Base-by-base conservation (phyloP, 768 basidiomycete genomes). In the Clavaria fumosa region DNA sequence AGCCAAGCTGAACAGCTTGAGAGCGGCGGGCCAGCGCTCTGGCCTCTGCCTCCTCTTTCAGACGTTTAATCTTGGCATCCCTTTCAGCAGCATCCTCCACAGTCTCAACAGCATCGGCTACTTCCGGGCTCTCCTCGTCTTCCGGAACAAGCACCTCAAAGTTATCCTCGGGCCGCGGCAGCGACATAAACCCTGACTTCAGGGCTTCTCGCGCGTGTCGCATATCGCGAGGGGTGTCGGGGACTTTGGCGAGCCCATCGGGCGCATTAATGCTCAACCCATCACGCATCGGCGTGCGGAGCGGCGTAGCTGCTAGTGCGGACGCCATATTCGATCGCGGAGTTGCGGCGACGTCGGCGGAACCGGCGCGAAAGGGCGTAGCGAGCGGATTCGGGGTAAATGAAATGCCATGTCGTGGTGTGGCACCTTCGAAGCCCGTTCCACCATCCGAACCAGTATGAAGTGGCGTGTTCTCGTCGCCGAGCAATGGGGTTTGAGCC, bases 341-440 rank as follows among this genome's bases (percentile, higher is more conserved):
- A 0, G 78, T 80, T 1, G 62, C 64, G 22, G 72, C 69, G 7
- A 61, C 56, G 37, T 68, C 66, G 3, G 48, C 42, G 9, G 54
- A 54, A 7, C 64, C 69, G 5, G 56, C 57, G 22, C 70, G 74
- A 45, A 75, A 49, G 4, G 89, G 91, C 0, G 93, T 95, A 11
- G 84, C 83, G 7, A 97, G 74, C 4, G 93, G 95, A 60, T 97
- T 99, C 3, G 95, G 95, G 0, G 95, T 99, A 45, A 91, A 89
- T 0, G 85, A 71, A 20, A 84, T 78, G 46, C 78, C 75, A 47
- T 88, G 88, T 15, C 73, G 78, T n/a, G 95, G 95, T 3, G 93
- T 96, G 0, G 90, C 93, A 31, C 90, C 70, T 53, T 90, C 90
- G 52, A 88, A 99, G 2, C 95, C 95, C 5, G 89, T 88, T 9